These are phyloP conservation scores for Pisolithus marmoratus DNA, from an alignment of 768 basidiomycete species.

Conservation along the genomic window DNA sequence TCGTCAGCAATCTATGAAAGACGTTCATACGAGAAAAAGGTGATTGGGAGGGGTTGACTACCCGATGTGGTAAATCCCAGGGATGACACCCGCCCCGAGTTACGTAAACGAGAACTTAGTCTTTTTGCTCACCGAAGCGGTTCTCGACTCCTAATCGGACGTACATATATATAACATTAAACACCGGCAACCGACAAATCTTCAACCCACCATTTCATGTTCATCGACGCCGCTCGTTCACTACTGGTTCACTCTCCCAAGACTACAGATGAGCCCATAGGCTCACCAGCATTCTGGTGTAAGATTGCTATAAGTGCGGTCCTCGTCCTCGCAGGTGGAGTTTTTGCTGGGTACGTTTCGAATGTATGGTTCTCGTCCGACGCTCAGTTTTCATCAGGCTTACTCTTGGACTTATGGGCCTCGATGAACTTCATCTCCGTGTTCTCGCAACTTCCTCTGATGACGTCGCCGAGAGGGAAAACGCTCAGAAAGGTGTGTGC, in stretches of 20 bases:
- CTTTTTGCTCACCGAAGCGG: neutral
- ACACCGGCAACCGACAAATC: neutral
- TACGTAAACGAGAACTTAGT: neutral
- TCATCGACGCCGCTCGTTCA: constrained; percentile 4
- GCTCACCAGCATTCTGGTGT: constrained; percentile 66
- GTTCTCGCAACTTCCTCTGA: constrained; percentile 81
- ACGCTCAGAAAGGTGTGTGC: constrained; percentile 63
- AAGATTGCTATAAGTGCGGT: constrained; percentile 61
- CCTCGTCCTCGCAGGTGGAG: constrained; percentile 81
- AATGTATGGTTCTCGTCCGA: neutral
- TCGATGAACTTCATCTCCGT: constrained; percentile 86
- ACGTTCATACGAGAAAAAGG: neutral
- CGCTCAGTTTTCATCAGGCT: constrained; percentile 40
- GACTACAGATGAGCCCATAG: constrained; percentile 26
- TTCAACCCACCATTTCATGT: constrained; percentile 10
- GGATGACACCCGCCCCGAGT: no score
- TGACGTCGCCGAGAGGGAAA: constrained; percentile 56
- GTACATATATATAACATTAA: no score
- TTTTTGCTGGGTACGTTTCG: constrained; percentile 78
- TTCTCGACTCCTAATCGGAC: neutral
- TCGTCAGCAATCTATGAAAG: neutral
- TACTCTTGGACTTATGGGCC: constrained; percentile 90
- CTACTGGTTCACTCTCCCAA: neutral
- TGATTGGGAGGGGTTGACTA: neutral
- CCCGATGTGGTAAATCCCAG: neutral